Base-by-base conservation (phyloP, 164 flowering plant genomes). In the Amborella trichopoda region DNA sequence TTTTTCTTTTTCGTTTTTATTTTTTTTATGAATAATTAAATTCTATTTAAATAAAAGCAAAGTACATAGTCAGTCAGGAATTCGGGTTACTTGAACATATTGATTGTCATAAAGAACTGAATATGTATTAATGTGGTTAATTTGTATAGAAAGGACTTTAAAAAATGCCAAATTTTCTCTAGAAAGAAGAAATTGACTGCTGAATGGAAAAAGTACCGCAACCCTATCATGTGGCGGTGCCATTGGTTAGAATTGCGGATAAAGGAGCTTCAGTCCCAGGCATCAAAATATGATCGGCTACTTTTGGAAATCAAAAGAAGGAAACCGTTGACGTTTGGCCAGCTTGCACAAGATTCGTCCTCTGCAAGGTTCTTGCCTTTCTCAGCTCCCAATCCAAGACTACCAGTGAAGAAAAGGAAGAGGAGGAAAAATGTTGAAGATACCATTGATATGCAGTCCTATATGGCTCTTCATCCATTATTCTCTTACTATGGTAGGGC, bases 401-500 rank as follows among this genome's bases (percentile, higher is more conserved):
- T 49, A 43, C 65, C 53, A 50, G 71, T 65, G 40, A 62, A 76
- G 74, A 83, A 75, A 58, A 79, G 94, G 69, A 76, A 77, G 63
- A 83, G 67, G 52, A 66, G 96, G 52, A 81, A 67, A 67, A 77
- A 64, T 70, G 57, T 74, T 17, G 98, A 91, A 70, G 80, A 75
- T 8, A 61, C 66, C 22, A 44, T 55, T 34, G 88, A 80, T 62
- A 21, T 75, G 20, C 20, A 67, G 30, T 67, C 83, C 2, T 83
- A 71, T 53, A 74, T 83, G 75, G 61, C 77, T n/a, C 60, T 52
- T n/a, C 95, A 90, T 67, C 68, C 60, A 50, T 67, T 90, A 33
- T 90, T 86, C 57, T 76, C 94, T 14, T 75, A 77, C 64, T 60
- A 69, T 46, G 98, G 98, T 90, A n/a, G n/a, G n/a, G n/a, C n/a